Percentiles rank a stretch among this genome's conserved stretches.
These are phyloP conservation scores for Thoreauomyces humboldtii DNA, from an alignment of 192 early-diverging fungal genomes.

Conservation along the genomic window DNA sequence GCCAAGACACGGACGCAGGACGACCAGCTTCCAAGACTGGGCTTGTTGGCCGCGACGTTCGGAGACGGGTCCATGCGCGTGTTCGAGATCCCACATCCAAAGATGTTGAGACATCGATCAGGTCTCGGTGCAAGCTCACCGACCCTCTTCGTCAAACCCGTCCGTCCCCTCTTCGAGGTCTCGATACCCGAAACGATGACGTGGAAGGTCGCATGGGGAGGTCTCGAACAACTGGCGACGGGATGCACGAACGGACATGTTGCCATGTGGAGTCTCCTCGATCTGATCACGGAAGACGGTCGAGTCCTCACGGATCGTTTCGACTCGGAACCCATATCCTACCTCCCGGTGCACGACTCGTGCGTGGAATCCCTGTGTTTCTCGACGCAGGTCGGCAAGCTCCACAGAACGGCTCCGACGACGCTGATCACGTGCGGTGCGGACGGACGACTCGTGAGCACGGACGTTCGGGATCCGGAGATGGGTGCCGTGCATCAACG, in stretches of 20 bases:
- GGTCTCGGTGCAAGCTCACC: not conserved
- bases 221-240: slow-evolving; percentile 24
- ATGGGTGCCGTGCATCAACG: slow-evolving; percentile 18
- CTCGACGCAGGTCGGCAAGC: not conserved
- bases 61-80: slow-evolving; percentile 41
- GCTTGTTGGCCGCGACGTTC: slow-evolving; percentile 42
- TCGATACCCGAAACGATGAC: slow-evolving; percentile 21
- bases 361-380: not conserved
- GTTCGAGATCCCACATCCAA: slow-evolving; percentile 38
- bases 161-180: slow-evolving; percentile 12
- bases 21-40: slow-evolving; percentile 37
- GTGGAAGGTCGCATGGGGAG: slow-evolving; percentile 33
- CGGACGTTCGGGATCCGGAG: slow-evolving; percentile 39
- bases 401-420: slow-evolving; percentile 10
- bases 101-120: not conserved
- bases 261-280: no score
- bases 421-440: slow-evolving; percentile 17
- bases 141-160: not conserved
- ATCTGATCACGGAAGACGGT: no score
- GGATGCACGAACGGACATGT: slow-evolving; percentile 29
- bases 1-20: not conserved
- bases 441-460: slow-evolving; percentile 30
- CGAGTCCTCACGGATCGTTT: not conserved
- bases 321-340: slow-evolving; percentile 20
- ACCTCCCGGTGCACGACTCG: slow-evolving; percentile 35